A percentile compares a stretch with the other conserved stretches of the same genome.
phyloP scores from a whole-genome alignment of 169 alveolate species.

The Condylostoma magnum region DNA sequence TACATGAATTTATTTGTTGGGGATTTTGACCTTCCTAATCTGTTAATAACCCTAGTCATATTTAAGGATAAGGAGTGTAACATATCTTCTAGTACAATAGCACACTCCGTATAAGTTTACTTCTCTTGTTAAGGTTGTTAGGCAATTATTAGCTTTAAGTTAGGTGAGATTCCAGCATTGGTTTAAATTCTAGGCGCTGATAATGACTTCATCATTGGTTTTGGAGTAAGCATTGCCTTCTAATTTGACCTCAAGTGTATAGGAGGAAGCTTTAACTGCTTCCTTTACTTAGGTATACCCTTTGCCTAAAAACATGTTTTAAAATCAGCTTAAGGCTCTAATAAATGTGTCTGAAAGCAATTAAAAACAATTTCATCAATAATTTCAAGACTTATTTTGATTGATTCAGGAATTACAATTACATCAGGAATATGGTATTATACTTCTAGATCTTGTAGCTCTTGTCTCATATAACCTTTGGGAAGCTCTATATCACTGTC shows the following conservation, averaged over 20 bases:
- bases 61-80: conserved; percentile 24
- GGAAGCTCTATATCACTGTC: conserved; percentile 18
- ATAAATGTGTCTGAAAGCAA: background rate
- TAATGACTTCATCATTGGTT: background rate
- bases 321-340: conserved; percentile 24
- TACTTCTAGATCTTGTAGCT: conserved; percentile 15
- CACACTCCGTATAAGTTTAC: conserved; percentile 6
- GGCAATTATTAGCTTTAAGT: conserved; percentile 8
- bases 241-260: background rate
- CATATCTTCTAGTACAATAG: conserved; percentile 7
- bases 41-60: conserved; percentile 16
- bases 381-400: conserved; percentile 5
- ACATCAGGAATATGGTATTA: background rate
- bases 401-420: background rate
- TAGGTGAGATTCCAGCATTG: conserved; percentile 2
- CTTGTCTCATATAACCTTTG: conserved; percentile 22
- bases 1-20: background rate
- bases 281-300: conserved; percentile 5
- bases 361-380: background rate
- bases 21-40: background rate
- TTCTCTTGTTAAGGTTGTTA: background rate
- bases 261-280: background rate
- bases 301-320: conserved; percentile 10
- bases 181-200: background rate
- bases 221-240: too few species aligned